phyloP scores from a whole-genome alignment of 1,139 yeast genomes.

The Kluyveromyces marxianus region DNA sequence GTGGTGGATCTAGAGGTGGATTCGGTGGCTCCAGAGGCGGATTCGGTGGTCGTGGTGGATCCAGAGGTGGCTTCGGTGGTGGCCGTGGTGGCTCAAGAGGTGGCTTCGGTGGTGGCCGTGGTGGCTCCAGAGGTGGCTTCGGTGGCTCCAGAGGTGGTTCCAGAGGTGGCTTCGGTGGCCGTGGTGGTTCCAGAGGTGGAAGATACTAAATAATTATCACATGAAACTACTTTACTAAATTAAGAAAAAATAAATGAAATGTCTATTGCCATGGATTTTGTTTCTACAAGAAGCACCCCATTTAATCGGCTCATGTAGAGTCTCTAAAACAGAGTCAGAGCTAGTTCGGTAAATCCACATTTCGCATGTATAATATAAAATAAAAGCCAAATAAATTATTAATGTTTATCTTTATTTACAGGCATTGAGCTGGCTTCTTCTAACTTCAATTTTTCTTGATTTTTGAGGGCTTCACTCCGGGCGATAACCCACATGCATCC shows the following conservation, averaged over 20 bases:
- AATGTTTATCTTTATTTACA: not conserved
- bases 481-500: slow-evolving; percentile 33
- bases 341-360: not conserved
- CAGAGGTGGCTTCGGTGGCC: slow-evolving; percentile 57
- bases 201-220: too few relatives aligned
- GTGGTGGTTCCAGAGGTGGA: slow-evolving; percentile 37
- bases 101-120: slow-evolving; percentile 17
- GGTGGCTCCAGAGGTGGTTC: slow-evolving; percentile 52
- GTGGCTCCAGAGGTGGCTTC: slow-evolving; percentile 17
- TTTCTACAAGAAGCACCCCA: not conserved
- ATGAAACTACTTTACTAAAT: too few relatives aligned
- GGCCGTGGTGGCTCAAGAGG: slow-evolving; percentile 22
- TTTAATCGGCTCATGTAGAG: too few relatives aligned
- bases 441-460: slow-evolving; percentile 3
- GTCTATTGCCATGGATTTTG: not conserved
- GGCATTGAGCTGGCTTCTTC: not conserved
- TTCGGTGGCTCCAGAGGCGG: slow-evolving; percentile 36
- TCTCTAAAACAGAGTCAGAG: not conserved
- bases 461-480: slow-evolving; percentile 20
- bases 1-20: slow-evolving; percentile 35
- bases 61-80: slow-evolving; percentile 23
- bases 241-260: not conserved
- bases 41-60: slow-evolving; percentile 34
- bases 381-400: not conserved
- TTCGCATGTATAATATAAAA: slow-evolving; percentile 2